Conservation (phyloP, 2,329 filamentous ascomycete genomes). For the Drechslera avenae region DNA sequence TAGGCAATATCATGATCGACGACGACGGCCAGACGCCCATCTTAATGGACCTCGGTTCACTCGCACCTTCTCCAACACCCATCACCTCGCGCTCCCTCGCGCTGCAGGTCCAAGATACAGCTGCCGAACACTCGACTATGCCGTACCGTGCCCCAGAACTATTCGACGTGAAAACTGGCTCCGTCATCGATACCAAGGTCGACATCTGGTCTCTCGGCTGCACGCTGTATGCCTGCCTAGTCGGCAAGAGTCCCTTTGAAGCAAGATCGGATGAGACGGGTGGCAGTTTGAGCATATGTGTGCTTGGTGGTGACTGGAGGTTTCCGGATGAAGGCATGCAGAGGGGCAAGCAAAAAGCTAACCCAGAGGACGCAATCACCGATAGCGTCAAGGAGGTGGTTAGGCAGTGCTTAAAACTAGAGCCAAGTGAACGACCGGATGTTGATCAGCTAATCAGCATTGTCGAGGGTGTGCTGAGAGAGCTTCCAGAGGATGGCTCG, state of each 20-base stretch:
- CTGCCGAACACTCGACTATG: conserved; percentile 97
- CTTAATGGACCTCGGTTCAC: conserved; percentile 94
- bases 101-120: conserved; percentile 89
- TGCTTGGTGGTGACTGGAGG: conserved; percentile 91
- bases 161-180: conserved; percentile 95
- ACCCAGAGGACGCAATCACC: conserved; percentile 65
- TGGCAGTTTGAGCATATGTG: conserved; percentile 88
- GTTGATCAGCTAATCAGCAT: conserved; percentile 81
- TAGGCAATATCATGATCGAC: conserved; percentile 96
- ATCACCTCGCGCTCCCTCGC: conserved; percentile 91
- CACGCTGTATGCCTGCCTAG: conserved; percentile 95
- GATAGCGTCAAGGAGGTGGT: conserved; percentile 87
- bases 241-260: conserved; percentile 97
- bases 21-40: conserved; percentile 88
- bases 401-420: conserved; percentile 81
- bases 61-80: conserved; percentile 83
- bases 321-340: conserved; percentile 83
- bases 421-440: conserved; percentile 85
- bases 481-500: conserved; percentile 66
- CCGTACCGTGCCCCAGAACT: conserved; percentile 96
- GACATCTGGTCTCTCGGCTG: conserved; percentile 98
- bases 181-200: conserved; percentile 90
- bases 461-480: conserved; percentile 73
- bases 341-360: conserved; percentile 59
- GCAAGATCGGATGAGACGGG: conserved; percentile 95